Base-by-base conservation (phyloP, 169 alveolate species). In the Plasmodium adleri region DNA sequence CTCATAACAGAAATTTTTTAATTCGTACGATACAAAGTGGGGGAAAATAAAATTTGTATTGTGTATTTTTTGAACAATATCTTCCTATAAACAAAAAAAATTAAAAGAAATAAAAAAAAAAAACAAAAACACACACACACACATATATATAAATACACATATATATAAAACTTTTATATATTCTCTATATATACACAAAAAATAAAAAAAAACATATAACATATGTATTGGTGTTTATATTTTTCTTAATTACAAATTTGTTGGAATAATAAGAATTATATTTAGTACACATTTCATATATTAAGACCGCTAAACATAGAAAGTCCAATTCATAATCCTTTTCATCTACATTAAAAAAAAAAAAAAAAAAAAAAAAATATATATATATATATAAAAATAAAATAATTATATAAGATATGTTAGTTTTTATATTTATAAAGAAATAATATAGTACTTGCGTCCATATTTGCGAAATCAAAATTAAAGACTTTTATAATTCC, bases 221-320 rank as follows among this genome's bases (percentile, higher is more conserved):
- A 9, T 59, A 26, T 26, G 20, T 64, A 8, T 20, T 1, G 0
- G 62, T 39, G 10, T 59, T 56, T 26, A 12, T 52, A 12, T 64
- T 3, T 50, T 28, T 2, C n/a, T 24, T 32, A 32, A 67, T 43
- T 68, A 80, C 90, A 43, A 45, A 52, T 80, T 80, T 68, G 64
- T 49, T 80, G 22, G 90, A 80, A 39, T 80, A 80, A 73, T 80
- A 80, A 8, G 90, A 68, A 59, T 80, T 80, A 62, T 80, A 80
- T 80, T 54, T 66, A 56, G 90, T 80, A 68, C 85, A 80, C 90
- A 80, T 80, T 49, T 80, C 90, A 28, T 80, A 80, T 52, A 80
- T 80, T 26, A 80, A 47, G 13, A 70, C 83, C 2, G 90, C 90
- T 26, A 80, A 24, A 45, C 90, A 80, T n/a, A 67, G 45, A 54